Conservation (phyloP, 75 land plant species). For the Isoetes taiwanensis region DNA sequence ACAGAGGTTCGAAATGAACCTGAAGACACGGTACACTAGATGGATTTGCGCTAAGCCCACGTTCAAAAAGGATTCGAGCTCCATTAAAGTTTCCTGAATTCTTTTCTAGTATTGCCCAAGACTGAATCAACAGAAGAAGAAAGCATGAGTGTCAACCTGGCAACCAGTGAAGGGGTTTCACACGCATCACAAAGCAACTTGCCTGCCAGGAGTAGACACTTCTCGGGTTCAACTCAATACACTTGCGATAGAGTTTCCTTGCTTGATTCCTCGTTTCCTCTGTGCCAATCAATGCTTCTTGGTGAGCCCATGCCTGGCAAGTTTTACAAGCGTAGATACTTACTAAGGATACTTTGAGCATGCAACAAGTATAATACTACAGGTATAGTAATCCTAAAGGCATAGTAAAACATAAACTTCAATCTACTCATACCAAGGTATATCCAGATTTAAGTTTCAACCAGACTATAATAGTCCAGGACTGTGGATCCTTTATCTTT, state of each 20-base stretch:
- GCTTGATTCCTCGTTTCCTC: conserved; percentile 18
- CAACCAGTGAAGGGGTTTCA: background rate
- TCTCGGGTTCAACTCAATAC: conserved; percentile 21
- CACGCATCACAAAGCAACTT: background rate
- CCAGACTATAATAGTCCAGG: too few relatives aligned
- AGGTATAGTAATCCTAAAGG: too few relatives aligned
- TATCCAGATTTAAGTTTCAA: too few relatives aligned
- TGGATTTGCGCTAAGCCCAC: conserved; percentile 15
- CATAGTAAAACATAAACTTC: too few relatives aligned
- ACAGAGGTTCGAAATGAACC: conserved; percentile 2
- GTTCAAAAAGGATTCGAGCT: conserved; percentile 24
- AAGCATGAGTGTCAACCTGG: background rate
- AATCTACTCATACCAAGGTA: too few relatives aligned
- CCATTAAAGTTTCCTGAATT: conserved; percentile 18
- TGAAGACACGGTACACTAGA: conserved; percentile 23
- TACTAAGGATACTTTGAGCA: too few relatives aligned
- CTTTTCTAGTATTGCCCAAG: conserved; percentile 30
- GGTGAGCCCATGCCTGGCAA: conserved; percentile 34
- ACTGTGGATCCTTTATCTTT: too few relatives aligned
- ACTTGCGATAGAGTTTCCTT: conserved; percentile 20
- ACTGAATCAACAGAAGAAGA: conserved; percentile 9
- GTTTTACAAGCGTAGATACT: too few relatives aligned
- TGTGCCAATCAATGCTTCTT: conserved; percentile 22
- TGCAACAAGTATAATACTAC: too few relatives aligned
- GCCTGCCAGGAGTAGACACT: conserved; percentile 29